A percentile compares a stretch with the other conserved stretches of the same genome.
These are phyloP conservation scores for Cyclotella kingstonii DNA, from an alignment of 108 stramenopile species.

Conservation along the genomic window DNA sequence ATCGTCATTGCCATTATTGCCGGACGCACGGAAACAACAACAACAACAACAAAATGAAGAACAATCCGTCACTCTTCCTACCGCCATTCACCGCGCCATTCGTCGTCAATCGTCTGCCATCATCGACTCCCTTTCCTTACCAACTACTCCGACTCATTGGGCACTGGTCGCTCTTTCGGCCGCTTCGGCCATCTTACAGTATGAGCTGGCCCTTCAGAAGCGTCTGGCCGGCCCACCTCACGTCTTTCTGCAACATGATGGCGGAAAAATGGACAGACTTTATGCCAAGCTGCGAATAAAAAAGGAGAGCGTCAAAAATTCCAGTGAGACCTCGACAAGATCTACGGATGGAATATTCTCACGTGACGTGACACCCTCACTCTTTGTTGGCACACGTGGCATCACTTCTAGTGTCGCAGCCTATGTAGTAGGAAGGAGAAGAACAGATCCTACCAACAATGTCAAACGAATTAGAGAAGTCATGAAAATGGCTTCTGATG, in stretches of 20 bases:
- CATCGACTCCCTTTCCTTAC: conserved; percentile 35
- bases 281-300: conserved; percentile 28
- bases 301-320: neutral
- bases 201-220: conserved; percentile 58
- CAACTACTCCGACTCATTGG: conserved; percentile 71
- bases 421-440: conserved; percentile 51
- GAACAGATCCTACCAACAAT: conserved; percentile 10
- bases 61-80: too few species aligned
- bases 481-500: conserved; percentile 64
- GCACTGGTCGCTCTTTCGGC: conserved; percentile 39
- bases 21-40: too few species aligned
- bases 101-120: conserved; percentile 25
- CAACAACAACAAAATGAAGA: too few species aligned
- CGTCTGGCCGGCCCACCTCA: conserved; percentile 56
- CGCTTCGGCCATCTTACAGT: conserved; percentile 49
- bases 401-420: conserved; percentile 64
- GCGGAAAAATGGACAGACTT: conserved; percentile 20
- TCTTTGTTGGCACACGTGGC: conserved; percentile 80
- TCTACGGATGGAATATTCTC: conserved; percentile 51
- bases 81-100: conserved; percentile 14
- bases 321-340: conserved; percentile 5
- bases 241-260: conserved; percentile 57
- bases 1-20: too few species aligned
- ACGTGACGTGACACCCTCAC: conserved; percentile 60
- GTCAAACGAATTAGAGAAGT: conserved; percentile 60